phyloP scores from a whole-genome alignment of 768 basidiomycete species.

The Amanita jacksonii region DNA sequence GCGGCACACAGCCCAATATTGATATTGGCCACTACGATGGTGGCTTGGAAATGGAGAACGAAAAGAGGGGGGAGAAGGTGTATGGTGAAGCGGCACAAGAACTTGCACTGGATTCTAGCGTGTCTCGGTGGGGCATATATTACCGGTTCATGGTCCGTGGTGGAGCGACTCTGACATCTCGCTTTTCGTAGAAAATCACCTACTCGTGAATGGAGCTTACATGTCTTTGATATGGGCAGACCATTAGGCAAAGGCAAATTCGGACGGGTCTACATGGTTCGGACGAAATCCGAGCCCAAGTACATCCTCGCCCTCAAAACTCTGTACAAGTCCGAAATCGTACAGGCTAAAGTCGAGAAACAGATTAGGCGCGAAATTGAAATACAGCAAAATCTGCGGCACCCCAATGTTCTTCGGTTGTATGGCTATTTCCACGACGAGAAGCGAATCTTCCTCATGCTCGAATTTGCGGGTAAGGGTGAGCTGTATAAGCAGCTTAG shows the following conservation, averaged over 20 bases:
- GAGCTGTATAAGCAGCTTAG: conserved; percentile 95
- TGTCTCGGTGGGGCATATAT: conserved; percentile 41
- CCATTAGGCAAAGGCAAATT: conserved; percentile 99
- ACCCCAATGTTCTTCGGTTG: conserved; percentile 88
- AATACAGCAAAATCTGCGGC: conserved; percentile 92
- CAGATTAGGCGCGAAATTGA: conserved; percentile 97
- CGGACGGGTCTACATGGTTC: conserved; percentile 96
- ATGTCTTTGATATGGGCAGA: conserved; percentile 88
- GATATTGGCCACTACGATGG: conserved; percentile 93
- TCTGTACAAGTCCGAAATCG: conserved; percentile 93
- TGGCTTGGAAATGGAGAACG: conserved; percentile 88
- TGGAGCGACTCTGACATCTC: background rate
- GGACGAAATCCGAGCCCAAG: conserved; percentile 78
- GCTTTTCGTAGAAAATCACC: conserved; percentile 42
- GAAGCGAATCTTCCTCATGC: conserved; percentile 95
- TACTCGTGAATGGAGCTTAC: conserved; percentile 78
- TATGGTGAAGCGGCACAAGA: conserved; percentile 72
- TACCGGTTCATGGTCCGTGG: too few relatives aligned
- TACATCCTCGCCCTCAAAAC: conserved; percentile 97
- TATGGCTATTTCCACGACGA: conserved; percentile 99
- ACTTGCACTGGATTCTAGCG: conserved; percentile 79
- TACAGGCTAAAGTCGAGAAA: conserved; percentile 87
- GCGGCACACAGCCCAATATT: conserved; percentile 27
- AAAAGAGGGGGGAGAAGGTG: conserved; percentile 65
- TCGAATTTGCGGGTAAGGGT: conserved; percentile 95